phyloP scores from a whole-genome alignment of 1,284 basidiomycete species.

The Fomitiporia mediterranea region DNA sequence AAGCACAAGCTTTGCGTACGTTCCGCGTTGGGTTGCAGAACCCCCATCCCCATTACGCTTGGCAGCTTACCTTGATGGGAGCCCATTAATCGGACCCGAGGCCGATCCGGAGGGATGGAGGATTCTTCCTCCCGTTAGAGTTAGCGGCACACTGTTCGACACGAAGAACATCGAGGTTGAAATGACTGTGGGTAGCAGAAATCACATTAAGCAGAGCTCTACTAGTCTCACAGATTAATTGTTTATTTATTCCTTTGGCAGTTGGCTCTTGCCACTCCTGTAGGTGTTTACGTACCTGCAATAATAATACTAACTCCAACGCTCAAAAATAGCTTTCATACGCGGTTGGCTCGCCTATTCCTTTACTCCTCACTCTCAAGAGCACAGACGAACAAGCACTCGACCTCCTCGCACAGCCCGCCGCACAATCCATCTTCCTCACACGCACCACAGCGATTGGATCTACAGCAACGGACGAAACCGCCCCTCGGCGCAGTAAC shows the following conservation, averaged over 20 bases:
- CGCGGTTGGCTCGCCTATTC: slow-evolving; percentile 45
- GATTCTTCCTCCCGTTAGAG: slow-evolving; percentile 26
- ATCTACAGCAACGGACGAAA: slow-evolving; percentile 40
- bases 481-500: slow-evolving; percentile 37
- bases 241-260: slow-evolving; percentile 26
- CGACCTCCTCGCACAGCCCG: slow-evolving; percentile 42
- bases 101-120: slow-evolving; percentile 36
- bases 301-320: background rate
- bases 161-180: slow-evolving; percentile 35
- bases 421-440: slow-evolving; percentile 32
- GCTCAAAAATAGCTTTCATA: slow-evolving; percentile 38
- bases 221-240: background rate
- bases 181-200: slow-evolving; percentile 35
- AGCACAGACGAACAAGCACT: slow-evolving; percentile 44
- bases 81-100: slow-evolving; percentile 29
- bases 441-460: slow-evolving; percentile 40
- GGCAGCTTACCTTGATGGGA: slow-evolving; percentile 30
- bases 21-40: slow-evolving; percentile 31
- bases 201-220: background rate
- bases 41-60: slow-evolving; percentile 31
- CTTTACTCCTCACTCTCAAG: slow-evolving; percentile 41
- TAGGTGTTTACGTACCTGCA: slow-evolving; percentile 27
- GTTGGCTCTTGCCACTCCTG: slow-evolving; percentile 53
- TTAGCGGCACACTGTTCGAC: slow-evolving; percentile 31
- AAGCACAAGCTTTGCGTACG: slow-evolving; percentile 31